Percentiles rank a stretch among this genome's conserved stretches.
Conservation (phyloP, 2,329 filamentous ascomycete species). For the Ophiostoma ulmi region DNA sequence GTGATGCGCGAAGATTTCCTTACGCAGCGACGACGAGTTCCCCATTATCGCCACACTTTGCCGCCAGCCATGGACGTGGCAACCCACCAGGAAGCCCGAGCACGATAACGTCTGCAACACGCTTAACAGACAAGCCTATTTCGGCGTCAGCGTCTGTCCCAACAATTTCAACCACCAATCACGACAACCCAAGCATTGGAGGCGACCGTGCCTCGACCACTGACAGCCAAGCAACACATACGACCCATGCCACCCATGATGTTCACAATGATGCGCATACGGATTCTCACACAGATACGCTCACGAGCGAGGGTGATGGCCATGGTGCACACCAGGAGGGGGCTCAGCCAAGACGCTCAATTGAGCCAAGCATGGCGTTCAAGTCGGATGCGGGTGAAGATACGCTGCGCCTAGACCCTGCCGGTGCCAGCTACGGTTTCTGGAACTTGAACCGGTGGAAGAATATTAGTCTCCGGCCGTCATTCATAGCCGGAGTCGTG, state of each 20-base stretch:
- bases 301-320: conserved; percentile 27
- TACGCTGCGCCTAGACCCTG: conserved; percentile 36
- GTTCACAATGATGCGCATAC: background rate
- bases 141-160: background rate
- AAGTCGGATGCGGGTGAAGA: conserved; percentile 40
- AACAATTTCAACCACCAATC: background rate
- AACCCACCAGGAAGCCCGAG: conserved; percentile 27
- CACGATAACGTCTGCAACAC: conserved; percentile 33
- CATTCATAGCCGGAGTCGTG: conserved; percentile 15
- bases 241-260: background rate
- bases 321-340: conserved; percentile 37
- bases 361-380: conserved; percentile 50
- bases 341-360: background rate
- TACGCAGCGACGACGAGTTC: conserved; percentile 33
- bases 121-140: background rate
- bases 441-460: conserved; percentile 56
- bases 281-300: conserved; percentile 8
- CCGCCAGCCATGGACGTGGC: background rate
- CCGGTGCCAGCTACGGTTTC: conserved; percentile 45
- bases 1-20: conserved; percentile 44
- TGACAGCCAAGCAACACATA: background rate
- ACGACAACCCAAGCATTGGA: background rate
- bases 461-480: conserved; percentile 35
- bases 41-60: conserved; percentile 25
- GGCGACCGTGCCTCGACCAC: background rate